Percentiles rank a stretch among this genome's conserved stretches.
Evolutionary conservation across 129 eudicot genomes (phyloP).

Genomic region (Pseudognaphalium luteoalbum): DNA sequence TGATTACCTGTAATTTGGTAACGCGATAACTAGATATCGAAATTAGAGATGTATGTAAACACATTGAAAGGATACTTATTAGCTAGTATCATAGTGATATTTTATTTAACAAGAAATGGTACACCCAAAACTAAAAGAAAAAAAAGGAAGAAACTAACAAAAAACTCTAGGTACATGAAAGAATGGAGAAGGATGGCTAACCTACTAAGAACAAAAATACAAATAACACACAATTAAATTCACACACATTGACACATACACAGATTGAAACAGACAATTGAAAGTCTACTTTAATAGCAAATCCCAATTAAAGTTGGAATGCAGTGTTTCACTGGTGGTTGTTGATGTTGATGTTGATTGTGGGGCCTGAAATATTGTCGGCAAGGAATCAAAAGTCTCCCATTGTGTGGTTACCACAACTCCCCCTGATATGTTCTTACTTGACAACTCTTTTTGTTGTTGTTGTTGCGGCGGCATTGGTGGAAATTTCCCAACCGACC

Average conservation of each 20-base stretch:
- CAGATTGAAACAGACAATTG: constrained; percentile 34
- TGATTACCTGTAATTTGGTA: background rate
- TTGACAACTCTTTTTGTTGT: constrained; percentile 36
- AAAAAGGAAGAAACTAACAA: background rate
- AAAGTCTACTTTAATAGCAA: constrained; percentile 47
- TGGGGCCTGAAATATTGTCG: constrained; percentile 40
- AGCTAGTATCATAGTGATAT: no score
- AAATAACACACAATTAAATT: constrained; percentile 16
- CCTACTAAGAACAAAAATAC: constrained; percentile 43
- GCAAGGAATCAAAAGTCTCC: constrained; percentile 88
- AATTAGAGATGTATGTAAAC: background rate
- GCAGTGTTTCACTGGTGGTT: constrained; percentile 24
- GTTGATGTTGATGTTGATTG: constrained; percentile 45
- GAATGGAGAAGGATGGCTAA: constrained; percentile 60
- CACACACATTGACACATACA: constrained; percentile 44
- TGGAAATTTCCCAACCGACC: constrained; percentile 44
- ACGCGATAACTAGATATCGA: background rate
- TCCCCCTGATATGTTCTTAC: constrained; percentile 51
- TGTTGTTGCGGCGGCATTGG: constrained; percentile 24
- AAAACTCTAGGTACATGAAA: constrained; percentile 58
- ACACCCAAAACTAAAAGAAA: constrained; percentile 4
- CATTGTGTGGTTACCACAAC: constrained; percentile 93
- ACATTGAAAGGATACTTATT: background rate
- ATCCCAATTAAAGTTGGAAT: constrained; percentile 57
- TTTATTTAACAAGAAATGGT: constrained; percentile 40